phyloP scores from a whole-genome alignment of 257 asterid genomes.

The Paraleonurus japonicus region DNA sequence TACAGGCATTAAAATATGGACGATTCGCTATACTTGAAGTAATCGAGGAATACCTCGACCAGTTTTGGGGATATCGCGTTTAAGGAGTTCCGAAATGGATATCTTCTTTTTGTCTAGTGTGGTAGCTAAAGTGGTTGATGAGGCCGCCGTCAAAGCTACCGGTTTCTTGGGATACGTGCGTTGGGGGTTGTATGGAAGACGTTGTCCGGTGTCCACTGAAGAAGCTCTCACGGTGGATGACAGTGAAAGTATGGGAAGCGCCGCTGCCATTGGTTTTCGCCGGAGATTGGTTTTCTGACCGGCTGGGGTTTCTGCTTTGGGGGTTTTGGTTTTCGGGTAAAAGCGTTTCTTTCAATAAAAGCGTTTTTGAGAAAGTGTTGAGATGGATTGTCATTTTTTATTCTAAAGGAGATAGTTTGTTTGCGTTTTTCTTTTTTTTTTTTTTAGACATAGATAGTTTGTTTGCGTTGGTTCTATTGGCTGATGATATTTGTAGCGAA shows the following conservation, averaged over 20 bases:
- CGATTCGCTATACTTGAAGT: not conserved
- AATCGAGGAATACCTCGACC: conserved; percentile 29
- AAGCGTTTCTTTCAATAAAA: not conserved
- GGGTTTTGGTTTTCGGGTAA: conserved; percentile 1
- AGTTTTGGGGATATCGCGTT: conserved; percentile 43
- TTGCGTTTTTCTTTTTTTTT: too few relatives aligned
- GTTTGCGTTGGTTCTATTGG: too few relatives aligned
- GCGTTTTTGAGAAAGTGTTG: not conserved
- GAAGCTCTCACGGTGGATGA: conserved; percentile 46
- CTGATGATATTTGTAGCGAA: too few relatives aligned
- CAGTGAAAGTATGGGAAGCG: conserved; percentile 40
- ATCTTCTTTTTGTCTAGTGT: conserved; percentile 29
- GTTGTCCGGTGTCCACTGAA: conserved; percentile 66
- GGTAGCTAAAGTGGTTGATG: conserved; percentile 28
- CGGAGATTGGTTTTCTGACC: conserved; percentile 2
- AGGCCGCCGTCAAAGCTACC: conserved; percentile 26
- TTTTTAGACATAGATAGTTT: too few relatives aligned
- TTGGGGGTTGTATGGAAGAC: conserved; percentile 74
- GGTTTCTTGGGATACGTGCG: conserved; percentile 68
- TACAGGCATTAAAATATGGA: not conserved
- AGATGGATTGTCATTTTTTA: too few relatives aligned
- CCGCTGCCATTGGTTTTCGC: conserved; percentile 43
- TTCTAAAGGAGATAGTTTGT: too few relatives aligned
- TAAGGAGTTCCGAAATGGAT: conserved; percentile 71
- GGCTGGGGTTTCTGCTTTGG: conserved; percentile 13